Base-by-base conservation (phyloP, 1,284 basidiomycete genomes). In the Ustilago trichophora region DNA sequence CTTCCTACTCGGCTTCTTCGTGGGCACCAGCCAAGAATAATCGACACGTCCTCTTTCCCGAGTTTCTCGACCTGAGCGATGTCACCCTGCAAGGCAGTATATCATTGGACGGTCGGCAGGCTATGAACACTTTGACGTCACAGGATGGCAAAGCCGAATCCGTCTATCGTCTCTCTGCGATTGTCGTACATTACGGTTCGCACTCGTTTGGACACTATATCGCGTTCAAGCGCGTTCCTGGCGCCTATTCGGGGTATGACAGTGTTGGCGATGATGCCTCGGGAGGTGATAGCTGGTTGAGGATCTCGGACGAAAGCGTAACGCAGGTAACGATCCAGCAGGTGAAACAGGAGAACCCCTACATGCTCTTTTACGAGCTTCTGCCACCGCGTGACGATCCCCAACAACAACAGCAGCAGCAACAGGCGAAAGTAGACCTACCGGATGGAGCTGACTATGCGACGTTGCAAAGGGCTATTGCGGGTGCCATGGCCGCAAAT, bases 191-290 rank as follows among this genome's bases (percentile, higher is more conserved):
- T 47, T 80, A 80, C 36, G 79, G 79, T 33, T 68, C 69, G 29
- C 79, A 81, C 40, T 68, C 70, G 7, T 76, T 73, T 26, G 79
- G 79, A 1, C 79, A 81, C 45, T 81, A 81, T 38, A 72, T 81
- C 15, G 62, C 71, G 18, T 81, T 72, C 52, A 75, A 78, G 29
- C 63, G 76, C 6, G 44, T 57, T 0, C 15, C 40, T 1, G 41
- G 32, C 13, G 9, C 25, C 3, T 16, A 25, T 21, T 4, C 1
- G 7, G 29, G 31, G 0, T 19, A 15, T n/a, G 46, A 56, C 4
- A 32, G 35, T 15, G 10, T 45, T 8, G 31, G 21, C 15, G 44
- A 58, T 2, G 34, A 47, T 4, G 55, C 29, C 6, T 42, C 32
- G 1, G 37, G 27, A 29, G 13, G n/a, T 2, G 55, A 58, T 10